Evolutionary conservation across 179 eudicot species (phyloP).

Genomic region (Patellifolia procumbens): DNA sequence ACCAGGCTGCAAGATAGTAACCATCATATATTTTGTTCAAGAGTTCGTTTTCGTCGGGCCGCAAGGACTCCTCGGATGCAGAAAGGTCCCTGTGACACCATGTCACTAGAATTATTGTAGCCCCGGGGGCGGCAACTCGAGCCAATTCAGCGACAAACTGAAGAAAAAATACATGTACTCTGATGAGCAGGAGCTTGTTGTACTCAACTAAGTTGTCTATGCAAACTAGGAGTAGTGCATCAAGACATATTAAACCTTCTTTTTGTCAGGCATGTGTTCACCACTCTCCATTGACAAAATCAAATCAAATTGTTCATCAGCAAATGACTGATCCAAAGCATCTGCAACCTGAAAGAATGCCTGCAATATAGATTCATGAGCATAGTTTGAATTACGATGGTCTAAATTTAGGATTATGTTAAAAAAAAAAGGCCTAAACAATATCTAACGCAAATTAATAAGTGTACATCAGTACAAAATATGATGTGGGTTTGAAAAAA

Average conservation of each 20-base stretch:
- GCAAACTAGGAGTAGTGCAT: background rate
- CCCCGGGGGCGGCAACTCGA: constrained; percentile 95
- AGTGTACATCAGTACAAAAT: too few species aligned
- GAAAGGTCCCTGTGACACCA: constrained; percentile 97
- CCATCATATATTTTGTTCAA: constrained; percentile 76
- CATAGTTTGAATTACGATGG: too few species aligned
- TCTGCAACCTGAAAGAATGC: constrained; percentile 92
- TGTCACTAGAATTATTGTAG: constrained; percentile 80
- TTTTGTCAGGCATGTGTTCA: constrained; percentile 97
- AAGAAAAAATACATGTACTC: background rate
- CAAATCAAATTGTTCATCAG: constrained; percentile 83
- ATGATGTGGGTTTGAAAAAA: too few species aligned
- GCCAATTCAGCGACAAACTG: constrained; percentile 83
- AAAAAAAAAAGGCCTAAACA: background rate
- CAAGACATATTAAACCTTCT: constrained; percentile 46
- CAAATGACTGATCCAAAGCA: constrained; percentile 89
- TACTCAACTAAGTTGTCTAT: background rate
- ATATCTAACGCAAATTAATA: too few species aligned
- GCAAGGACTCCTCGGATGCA: constrained; percentile 69
- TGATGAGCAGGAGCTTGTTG: background rate
- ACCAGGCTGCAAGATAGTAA: constrained; percentile 92
- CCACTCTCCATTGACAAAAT: constrained; percentile 99
- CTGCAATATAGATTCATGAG: constrained; percentile 35
- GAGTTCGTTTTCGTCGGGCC: constrained; percentile 62
- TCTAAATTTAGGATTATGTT: too few species aligned